phyloP scores from a whole-genome alignment of 1,284 basidiomycete species.

The Neotropicomus parvogracilis region DNA sequence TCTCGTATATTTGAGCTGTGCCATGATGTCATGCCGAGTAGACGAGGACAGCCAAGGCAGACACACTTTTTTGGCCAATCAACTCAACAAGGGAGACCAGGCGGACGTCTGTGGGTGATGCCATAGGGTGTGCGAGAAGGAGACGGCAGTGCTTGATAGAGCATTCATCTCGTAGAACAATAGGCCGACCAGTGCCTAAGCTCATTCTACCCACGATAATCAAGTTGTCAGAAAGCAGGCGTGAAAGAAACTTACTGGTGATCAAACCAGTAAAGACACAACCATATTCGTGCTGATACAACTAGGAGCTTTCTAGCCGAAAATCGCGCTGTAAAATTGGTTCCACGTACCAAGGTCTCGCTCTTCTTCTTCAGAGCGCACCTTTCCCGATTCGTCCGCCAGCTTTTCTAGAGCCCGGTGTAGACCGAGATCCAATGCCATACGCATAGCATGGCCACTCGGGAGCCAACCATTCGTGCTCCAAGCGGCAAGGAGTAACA shows the following conservation, averaged over 20 bases:
- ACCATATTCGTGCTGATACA: constrained; percentile 88
- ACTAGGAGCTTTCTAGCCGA: constrained; percentile 45
- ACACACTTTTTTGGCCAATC: constrained; percentile 82
- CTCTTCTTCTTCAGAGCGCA: constrained; percentile 78
- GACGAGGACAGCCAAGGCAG: constrained; percentile 16
- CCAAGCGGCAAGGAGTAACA: constrained; percentile 89
- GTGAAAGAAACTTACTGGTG: constrained; percentile 61
- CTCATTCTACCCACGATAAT: constrained; percentile 63
- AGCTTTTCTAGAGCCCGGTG: constrained; percentile 89
- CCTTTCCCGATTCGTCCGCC: constrained; percentile 67
- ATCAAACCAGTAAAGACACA: constrained; percentile 92
- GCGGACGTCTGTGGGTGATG: constrained; percentile 83
- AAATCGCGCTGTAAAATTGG: not conserved
- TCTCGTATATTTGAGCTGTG: constrained; percentile 85
- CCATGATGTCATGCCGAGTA: constrained; percentile 9
- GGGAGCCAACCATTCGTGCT: constrained; percentile 93
- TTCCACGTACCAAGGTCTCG: constrained; percentile 67
- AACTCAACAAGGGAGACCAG: constrained; percentile 85
- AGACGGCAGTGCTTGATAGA: constrained; percentile 82
- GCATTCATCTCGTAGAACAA: constrained; percentile 84
- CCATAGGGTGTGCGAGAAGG: constrained; percentile 79
- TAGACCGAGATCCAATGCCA: constrained; percentile 90
- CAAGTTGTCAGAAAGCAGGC: constrained; percentile 14
- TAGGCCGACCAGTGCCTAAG: constrained; percentile 84
- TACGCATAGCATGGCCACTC: constrained; percentile 88